These are phyloP conservation scores for Choanephora cucurbitarum DNA, from an alignment of 371 early-diverging fungal species.

Conservation along the genomic window DNA sequence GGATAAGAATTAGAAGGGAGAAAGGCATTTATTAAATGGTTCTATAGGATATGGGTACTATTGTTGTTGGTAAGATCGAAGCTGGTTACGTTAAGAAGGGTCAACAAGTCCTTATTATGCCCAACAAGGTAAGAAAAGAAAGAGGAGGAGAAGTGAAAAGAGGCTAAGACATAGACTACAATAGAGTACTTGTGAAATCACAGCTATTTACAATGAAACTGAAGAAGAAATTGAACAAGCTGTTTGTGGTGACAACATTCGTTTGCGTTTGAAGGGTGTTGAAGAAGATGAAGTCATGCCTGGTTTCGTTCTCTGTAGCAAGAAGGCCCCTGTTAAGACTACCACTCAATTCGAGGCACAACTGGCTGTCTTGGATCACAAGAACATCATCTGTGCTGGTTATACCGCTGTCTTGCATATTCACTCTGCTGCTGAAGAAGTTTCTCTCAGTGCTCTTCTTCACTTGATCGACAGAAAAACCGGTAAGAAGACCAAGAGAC, in stretches of 20 bases:
- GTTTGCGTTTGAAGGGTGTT: constrained; percentile 86
- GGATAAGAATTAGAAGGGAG: too few species aligned
- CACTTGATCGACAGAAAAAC: constrained; percentile 91
- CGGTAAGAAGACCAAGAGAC: constrained; percentile 79
- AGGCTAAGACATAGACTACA: neutral
- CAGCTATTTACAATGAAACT: constrained; percentile 78
- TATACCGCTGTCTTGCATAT: constrained; percentile 91
- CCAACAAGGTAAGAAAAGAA: constrained; percentile 69
- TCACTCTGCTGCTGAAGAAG: constrained; percentile 89
- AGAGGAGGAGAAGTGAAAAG: neutral
- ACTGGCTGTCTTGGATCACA: constrained; percentile 88
- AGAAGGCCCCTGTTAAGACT: constrained; percentile 77
- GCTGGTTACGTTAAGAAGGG: constrained; percentile 90
- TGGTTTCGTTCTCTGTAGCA: constrained; percentile 87
- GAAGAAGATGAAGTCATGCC: constrained; percentile 91
- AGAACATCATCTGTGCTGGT: constrained; percentile 95
- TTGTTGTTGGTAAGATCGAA: constrained; percentile 95
- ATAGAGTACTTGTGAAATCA: constrained; percentile 67
- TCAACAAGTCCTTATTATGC: constrained; percentile 85
- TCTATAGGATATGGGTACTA: constrained; percentile 90
- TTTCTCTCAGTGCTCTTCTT: constrained; percentile 75
- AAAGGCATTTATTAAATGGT: neutral
- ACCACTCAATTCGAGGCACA: constrained; percentile 85
- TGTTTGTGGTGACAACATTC: constrained; percentile 91
- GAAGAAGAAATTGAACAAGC: constrained; percentile 84